These are phyloP conservation scores for Hirschioporus abietinus DNA, from an alignment of 768 basidiomycete species.

Conservation along the genomic window DNA sequence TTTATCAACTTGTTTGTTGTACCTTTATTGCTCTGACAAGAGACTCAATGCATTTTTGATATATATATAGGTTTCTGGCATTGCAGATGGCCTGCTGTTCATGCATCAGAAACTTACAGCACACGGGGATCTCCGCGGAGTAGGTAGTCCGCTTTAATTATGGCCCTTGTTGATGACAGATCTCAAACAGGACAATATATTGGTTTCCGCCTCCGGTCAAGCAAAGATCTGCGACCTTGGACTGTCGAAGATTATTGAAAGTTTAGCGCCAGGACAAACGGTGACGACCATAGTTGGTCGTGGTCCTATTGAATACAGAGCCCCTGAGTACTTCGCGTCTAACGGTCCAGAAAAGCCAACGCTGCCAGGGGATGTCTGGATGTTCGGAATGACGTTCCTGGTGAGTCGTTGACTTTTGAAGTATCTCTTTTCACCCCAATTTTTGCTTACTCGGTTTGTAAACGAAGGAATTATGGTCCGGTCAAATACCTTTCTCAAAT, in stretches of 20 bases:
- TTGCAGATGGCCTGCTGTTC: background rate
- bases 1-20: too few relatives aligned
- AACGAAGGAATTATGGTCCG: background rate
- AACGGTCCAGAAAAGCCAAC: background rate
- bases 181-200: background rate
- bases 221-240: background rate
- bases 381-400: background rate
- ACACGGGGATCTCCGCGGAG: background rate
- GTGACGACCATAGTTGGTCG: background rate
- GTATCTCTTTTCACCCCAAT: background rate
- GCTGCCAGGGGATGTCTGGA: background rate
- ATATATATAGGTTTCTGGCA: background rate
- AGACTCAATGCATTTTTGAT: background rate
- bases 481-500: background rate
- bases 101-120: background rate
- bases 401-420: background rate
- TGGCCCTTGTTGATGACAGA: background rate
- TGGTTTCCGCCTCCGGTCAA: background rate
- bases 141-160: background rate
- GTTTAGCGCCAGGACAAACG: background rate
- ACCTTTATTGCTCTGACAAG: background rate
- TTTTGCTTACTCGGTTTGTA: background rate
- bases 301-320: background rate
- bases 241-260: background rate
- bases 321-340: background rate